Evolutionary conservation across 139 green algal genomes (phyloP), one percentile per base, ranked within the genome.

Genomic region (Chlorella sp.): DNA sequence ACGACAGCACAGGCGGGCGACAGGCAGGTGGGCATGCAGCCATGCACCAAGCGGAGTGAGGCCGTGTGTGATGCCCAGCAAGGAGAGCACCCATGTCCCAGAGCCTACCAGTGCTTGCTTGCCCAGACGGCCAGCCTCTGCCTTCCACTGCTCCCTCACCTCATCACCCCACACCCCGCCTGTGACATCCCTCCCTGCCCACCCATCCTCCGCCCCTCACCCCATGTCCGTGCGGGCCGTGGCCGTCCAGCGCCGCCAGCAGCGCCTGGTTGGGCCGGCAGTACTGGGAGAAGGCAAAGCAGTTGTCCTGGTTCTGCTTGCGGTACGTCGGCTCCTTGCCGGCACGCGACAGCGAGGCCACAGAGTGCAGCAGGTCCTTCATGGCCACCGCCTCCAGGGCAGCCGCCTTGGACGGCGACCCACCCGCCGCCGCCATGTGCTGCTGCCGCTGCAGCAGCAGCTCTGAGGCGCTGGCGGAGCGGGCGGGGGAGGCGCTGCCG

Each of bases 251-350:
- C 0, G 94, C 96, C 0, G 94, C 95, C 90, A 97, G 97, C 36
- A 99, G 90, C 5, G 94, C 95, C 84, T 98, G 94, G 68, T 96
- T 93, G 75, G 94, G 92, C 2, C 91, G 92, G 81, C 97, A 95
- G 92, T 96, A 98, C 90, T 97, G 96, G 9, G 66, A 69, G 37
- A 53, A 61, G 77, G 77, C 95, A 90, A 98, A 97, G 92, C 94
- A 97, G 90, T 95, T 97, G 94, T 98, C 84, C 84, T 98, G 96
- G 91, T 98, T 98, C 22, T 92, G 95, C 85, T 98, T 98, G 88
- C 97, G 97, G 86, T 95, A 95, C 48, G 93, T 96, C 24, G 95
- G 96, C 92, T 98, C 96, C 34, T 92, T 86, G 5, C 96, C 96
- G 21, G 95, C 94, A 4, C 95, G 89, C 0, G 95, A 97, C 90